Evolutionary conservation across 495 filamentous ascomycete genomes (phyloP), one percentile per base, ranked within the genome.

Genomic region (Daldinia concentrica): DNA sequence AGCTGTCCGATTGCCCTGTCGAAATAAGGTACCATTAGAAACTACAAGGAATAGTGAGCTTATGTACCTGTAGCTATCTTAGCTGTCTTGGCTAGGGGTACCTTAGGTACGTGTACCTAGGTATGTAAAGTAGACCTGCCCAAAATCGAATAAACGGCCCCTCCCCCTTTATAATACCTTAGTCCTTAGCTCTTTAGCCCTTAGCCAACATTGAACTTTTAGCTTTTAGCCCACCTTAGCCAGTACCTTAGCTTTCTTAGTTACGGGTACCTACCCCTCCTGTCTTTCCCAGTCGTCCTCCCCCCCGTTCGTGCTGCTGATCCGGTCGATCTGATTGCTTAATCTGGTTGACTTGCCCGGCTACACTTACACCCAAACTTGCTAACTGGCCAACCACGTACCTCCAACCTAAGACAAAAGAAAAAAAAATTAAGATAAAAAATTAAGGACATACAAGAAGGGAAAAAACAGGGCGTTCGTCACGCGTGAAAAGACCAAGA

Each of bases 291-390:
- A 15, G 11, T 48, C 14, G 11, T 48, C 14, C 15, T 45, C 32
- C 32, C 17, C 54, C 34, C 34, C 30, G 30, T 37, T 58, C 27
- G 26, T 19, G 30, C 22, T 43, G 63, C 65, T 75, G 74, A 64
- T 67, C 75, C 69, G 75, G 63, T 64, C 74, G 76, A 79, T 78
- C 76, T 70, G 66, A 75, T 78, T 78, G 76, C 76, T 77, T 74
- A 65, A 74, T 76, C 76, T 74, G 75, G 73, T 55, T 64, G 56
- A 60, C 37, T 41, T 43, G 14, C 36, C 56, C 66, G 68, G 26
- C 63, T 55, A 50, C 14, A 69, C 69, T 75, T 69, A 79, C 61
- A 78, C 68, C 68, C 58, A 68, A 64, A 54, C 67, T 70, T 69
- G 62, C 54, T 66, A 68, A 71, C 68, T 66, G 75, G 61, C 69